phyloP scores from a whole-genome alignment of 805 yeast genomes.

The Candida patagonica region DNA sequence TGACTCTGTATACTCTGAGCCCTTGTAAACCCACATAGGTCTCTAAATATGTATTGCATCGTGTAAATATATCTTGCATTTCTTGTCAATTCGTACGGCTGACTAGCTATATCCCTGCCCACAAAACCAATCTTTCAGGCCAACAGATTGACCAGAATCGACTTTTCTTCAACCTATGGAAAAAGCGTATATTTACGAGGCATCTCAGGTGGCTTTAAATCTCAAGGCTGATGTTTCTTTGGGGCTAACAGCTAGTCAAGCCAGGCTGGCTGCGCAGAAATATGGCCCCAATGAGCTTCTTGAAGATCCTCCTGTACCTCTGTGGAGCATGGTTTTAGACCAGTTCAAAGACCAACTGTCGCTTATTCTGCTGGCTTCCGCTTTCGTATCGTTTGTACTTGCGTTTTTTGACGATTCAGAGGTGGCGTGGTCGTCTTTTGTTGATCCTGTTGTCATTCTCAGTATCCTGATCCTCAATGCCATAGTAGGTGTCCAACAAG shows the following conservation, averaged over 20 bases:
- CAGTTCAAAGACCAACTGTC: conserved; percentile 75
- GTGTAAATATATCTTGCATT: neutral
- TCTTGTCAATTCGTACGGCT: neutral
- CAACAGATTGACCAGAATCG: neutral
- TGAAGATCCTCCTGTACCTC: conserved; percentile 30
- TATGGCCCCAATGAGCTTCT: conserved; percentile 27
- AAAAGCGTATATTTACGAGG: conserved; percentile 7
- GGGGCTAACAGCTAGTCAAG: conserved; percentile 20
- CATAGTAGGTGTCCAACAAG: conserved; percentile 93
- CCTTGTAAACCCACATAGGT: neutral
- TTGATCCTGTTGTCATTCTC: conserved; percentile 44
- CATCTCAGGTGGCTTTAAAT: conserved; percentile 11
- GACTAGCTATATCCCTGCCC: neutral
- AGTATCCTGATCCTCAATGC: conserved; percentile 81
- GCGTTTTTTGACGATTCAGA: conserved; percentile 90
- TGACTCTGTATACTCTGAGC: neutral
- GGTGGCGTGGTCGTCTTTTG: conserved; percentile 40
- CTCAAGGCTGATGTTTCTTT: conserved; percentile 12
- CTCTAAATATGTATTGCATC: neutral
- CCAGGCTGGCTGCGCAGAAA: conserved; percentile 11
- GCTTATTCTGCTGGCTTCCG: conserved; percentile 77
- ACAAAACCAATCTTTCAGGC: neutral
- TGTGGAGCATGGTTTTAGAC: conserved; percentile 28
- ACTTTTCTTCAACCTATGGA: conserved; percentile 19
- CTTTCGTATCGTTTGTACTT: conserved; percentile 74